Base-by-base conservation (phyloP, 2,329 filamentous ascomycete genomes). In the Penicillium capsulatum region DNA sequence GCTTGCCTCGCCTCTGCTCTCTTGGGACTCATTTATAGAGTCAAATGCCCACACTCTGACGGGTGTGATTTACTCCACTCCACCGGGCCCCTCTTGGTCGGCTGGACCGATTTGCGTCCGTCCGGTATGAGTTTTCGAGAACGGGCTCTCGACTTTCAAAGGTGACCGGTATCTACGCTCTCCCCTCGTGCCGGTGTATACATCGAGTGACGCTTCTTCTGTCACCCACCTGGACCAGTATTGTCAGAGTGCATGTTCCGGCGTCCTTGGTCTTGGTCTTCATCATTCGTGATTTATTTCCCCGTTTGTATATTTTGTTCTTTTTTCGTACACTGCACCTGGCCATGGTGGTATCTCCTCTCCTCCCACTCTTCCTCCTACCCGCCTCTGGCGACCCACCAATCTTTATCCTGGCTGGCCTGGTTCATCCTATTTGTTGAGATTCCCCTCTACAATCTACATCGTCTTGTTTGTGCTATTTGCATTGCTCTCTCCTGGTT, bases 181-280 rank as follows among this genome's bases (percentile, higher is more conserved):
- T 22, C 19, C 5, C 19, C 9, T 5, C 5, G 5, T 22, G 9
- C 9, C 22, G 13, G 17, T 34, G 20, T 37, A 16, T 19, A 29
- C 22, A 10, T 15, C 34, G 24, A 36, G 31, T 35, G 24, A 40
- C 36, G 13, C 9, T 31, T 26, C n/a, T n/a, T n/a, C n/a, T n/a
- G n/a, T n/a, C n/a, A 22, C 9, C 19, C 9, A 9, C 19, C 38
- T 24, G 14, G 26, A 31, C 26, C 28, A 43, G 39, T 38, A 45
- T 49, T 38, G 34, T 47, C 44, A 43, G 28, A 51, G 39, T 54
- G 56, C 58, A 59, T 60, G 34, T 40, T 19, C 40, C 51, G 53
- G 54, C 52, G 53, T 54, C 47, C 50, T 51, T 58, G 38, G 38
- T 36, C 42, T 44, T 28, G 26, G 38, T 28, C 36, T 28, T n/a